Percentiles rank a stretch among this genome's conserved stretches.
These are phyloP conservation scores for Porphyrellus cyaneotinctus DNA, from an alignment of 768 basidiomycete genomes.

Conservation along the genomic window DNA sequence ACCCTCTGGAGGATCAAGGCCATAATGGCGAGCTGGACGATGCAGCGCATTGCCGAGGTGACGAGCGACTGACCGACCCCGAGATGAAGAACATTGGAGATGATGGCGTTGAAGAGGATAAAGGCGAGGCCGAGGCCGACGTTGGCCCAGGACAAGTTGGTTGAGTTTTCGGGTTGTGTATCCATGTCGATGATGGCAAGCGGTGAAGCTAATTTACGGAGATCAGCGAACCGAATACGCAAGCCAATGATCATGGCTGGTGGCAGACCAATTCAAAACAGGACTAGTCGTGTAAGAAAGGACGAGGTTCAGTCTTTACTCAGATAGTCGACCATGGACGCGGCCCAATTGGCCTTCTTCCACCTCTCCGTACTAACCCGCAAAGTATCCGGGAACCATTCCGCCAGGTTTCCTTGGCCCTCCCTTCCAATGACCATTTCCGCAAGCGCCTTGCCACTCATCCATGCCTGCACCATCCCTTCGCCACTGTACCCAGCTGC, in stretches of 20 bases:
- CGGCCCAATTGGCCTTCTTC: conserved; percentile 46
- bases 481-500: conserved; percentile 69
- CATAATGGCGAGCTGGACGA: conserved; percentile 74
- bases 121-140: conserved; percentile 74
- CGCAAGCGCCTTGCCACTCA: conserved; percentile 57
- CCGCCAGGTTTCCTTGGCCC: conserved; percentile 22
- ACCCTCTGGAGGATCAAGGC: conserved; percentile 66
- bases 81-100: conserved; percentile 63
- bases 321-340: conserved; percentile 32
- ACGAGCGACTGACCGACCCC: conserved; percentile 66
- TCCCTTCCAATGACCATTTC: conserved; percentile 50
- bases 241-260: too few species aligned
- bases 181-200: conserved; percentile 31
- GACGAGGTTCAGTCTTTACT: not conserved
- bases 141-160: conserved; percentile 62
- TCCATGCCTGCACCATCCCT: conserved; percentile 71
- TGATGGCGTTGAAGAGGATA: conserved; percentile 63
- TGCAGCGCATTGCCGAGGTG: conserved; percentile 67
- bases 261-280: too few species aligned
- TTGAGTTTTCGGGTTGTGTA: conserved; percentile 11
- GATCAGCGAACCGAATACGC: too few species aligned
- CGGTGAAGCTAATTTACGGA: too few species aligned
- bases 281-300: not conserved
- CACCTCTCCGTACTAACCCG: conserved; percentile 48
- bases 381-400: conserved; percentile 51